These are phyloP conservation scores for Lactarius tabidus DNA, from an alignment of 768 basidiomycete genomes.

Conservation along the genomic window DNA sequence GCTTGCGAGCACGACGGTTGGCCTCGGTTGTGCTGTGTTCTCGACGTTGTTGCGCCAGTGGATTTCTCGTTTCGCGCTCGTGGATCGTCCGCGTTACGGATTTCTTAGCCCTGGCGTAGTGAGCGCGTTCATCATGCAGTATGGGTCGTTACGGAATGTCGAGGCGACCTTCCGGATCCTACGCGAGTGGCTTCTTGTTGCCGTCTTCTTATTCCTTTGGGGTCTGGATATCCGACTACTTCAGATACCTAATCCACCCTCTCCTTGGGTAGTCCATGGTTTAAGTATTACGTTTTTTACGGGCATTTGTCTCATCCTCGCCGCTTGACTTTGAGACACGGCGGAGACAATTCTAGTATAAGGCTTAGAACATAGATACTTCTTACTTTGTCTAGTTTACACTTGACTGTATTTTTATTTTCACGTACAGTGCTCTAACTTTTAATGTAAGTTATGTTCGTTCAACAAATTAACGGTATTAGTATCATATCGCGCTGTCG, in stretches of 20 bases:
- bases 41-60: not conserved
- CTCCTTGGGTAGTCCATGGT: not conserved
- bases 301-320: constrained; percentile 8
- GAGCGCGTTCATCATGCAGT: not conserved
- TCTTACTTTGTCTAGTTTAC: too few relatives aligned
- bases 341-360: too few relatives aligned
- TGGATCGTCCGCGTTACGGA: not conserved
- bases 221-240: not conserved
- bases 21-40: constrained; percentile 1
- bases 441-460: too few relatives aligned
- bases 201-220: constrained; percentile 7
- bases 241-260: not conserved
- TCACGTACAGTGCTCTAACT: too few relatives aligned
- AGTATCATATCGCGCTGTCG: too few relatives aligned
- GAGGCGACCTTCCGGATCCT: not conserved
- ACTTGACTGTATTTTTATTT: too few relatives aligned
- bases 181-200: not conserved
- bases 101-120: not conserved
- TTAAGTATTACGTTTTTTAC: not conserved
- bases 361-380: too few relatives aligned
- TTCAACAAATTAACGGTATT: too few relatives aligned
- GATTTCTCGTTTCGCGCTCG: not conserved
- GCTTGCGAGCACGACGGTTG: constrained; percentile 4
- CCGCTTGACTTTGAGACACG: not conserved
- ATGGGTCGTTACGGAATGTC: not conserved